Evolutionary conservation across 495 filamentous ascomycete genomes (phyloP), one percentile per base, ranked within the genome.

Genomic region (Podospora anserina): DNA sequence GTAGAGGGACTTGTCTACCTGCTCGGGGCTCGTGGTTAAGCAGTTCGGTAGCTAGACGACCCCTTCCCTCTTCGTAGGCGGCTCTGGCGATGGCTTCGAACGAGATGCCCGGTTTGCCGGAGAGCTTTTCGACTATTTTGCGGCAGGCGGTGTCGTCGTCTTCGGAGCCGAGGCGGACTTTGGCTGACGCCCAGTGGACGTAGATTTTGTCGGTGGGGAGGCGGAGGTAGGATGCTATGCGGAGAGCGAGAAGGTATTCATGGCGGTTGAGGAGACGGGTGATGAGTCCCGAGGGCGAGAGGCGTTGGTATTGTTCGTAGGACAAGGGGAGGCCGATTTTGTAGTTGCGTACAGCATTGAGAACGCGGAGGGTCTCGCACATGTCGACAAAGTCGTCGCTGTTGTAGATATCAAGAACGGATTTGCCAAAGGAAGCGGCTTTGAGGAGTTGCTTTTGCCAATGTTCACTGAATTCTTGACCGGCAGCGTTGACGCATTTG

Each of bases 361-460:
- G 84, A 3, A 99, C 93, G 61, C 95, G 89, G 19, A 98, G 80
- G 13, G 90, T 94, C 78, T 99, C 95, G 70, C 92, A 97, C 92
- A 97, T 97, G 67, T 97, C 93, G 30, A 99, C 96, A 77, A 98
- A 99, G 66, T 98, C 94, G 70, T 99, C 95, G 74, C 92, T 96
- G 78, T 91, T 96, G 79, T 98, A 99, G 32, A 98, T 87, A 71
- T 97, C 95, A 2, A 97, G 85, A 0, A 97, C 94, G 0, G 95
- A 98, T 77, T 99, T 99, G 15, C 95, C 95, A 77, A 97, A 97
- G 0, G 93, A 97, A 0, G 95, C 95, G 4, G 96, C 95, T 76
- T 96, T 96, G 18, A 99, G 84, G 4, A 99, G 82, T 69, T 95
- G 90, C 72, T 98, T 99, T 75, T 99, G 95, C 92, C 93, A 96